phyloP scores from a whole-genome alignment of 768 basidiomycete genomes.

The Agrocybe praecox region DNA sequence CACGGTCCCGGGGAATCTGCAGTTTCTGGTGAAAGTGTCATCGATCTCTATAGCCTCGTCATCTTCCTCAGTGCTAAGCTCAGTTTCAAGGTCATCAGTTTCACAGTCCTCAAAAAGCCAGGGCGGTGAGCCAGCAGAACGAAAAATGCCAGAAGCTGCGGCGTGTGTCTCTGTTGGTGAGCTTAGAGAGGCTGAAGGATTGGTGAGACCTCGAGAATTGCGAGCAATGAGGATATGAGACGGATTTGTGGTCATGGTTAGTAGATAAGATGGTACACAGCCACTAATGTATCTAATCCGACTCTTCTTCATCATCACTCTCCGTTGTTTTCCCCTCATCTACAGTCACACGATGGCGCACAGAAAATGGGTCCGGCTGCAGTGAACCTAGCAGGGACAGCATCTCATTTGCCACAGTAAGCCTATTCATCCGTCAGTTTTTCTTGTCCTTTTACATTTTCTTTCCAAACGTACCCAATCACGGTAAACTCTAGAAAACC shows the following conservation, averaged over 20 bases:
- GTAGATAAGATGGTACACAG: constrained; percentile 18
- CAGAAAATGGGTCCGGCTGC: constrained; percentile 74
- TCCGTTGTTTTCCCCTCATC: constrained; percentile 18
- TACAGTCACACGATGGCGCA: constrained; percentile 42
- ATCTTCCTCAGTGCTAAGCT: constrained; percentile 66
- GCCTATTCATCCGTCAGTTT: constrained; percentile 39
- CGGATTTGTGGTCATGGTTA: constrained; percentile 69
- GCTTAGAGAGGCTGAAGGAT: constrained; percentile 79
- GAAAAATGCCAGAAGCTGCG: constrained; percentile 82
- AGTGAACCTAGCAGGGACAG: constrained; percentile 86
- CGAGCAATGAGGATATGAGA: constrained; percentile 89
- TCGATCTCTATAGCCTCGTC: constrained; percentile 80
- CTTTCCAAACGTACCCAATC: constrained; percentile 64
- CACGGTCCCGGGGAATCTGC: constrained; percentile 79
- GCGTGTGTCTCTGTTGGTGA: constrained; percentile 89
- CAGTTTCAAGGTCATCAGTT: constrained; percentile 67
- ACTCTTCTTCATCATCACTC: constrained; percentile 21
- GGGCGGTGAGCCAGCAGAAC: constrained; percentile 77
- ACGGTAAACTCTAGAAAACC: constrained; percentile 83
- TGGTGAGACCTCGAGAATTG: constrained; percentile 75
- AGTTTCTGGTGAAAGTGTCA: constrained; percentile 71
- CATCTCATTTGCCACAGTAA: constrained; percentile 93
- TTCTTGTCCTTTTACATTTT: background rate
- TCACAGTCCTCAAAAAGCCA: constrained; percentile 82
- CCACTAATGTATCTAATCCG: constrained; percentile 20